Conservation (phyloP, 192 early-diverging fungal genomes). For the Paraglomus occultum region DNA sequence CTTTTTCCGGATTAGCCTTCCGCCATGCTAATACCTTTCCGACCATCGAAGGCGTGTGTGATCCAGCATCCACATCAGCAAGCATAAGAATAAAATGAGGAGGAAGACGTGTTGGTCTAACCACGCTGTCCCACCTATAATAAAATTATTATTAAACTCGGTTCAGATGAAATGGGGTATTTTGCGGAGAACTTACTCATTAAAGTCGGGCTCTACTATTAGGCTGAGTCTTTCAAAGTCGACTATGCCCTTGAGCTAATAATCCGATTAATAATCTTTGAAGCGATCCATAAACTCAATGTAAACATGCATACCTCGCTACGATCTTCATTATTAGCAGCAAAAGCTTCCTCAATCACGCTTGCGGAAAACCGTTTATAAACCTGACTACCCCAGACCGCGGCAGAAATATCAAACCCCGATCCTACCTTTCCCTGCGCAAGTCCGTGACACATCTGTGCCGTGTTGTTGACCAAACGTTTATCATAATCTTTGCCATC, state of each 20-base stretch:
- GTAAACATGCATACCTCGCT: no score
- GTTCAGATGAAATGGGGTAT: background rate
- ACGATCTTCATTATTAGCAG: no score
- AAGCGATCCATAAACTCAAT: no score
- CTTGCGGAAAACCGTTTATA: conserved; percentile 82
- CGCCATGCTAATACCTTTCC: conserved; percentile 85
- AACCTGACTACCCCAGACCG: conserved; percentile 86
- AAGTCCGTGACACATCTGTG: conserved; percentile 91
- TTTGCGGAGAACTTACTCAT: conserved; percentile 33
- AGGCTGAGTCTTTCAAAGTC: conserved; percentile 35
- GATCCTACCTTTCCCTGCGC: conserved; percentile 99
- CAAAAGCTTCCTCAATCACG: conserved; percentile 59
- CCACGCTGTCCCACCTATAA: conserved; percentile 66
- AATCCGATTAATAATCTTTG: no score
- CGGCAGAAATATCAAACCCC: conserved; percentile 94
- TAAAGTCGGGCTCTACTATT: conserved; percentile 43
- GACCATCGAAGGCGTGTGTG: conserved; percentile 91
- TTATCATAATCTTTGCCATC: conserved; percentile 32
- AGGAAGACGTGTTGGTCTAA: conserved; percentile 66
- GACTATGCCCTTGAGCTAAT: conserved; percentile 36
- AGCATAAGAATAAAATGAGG: conserved; percentile 70
- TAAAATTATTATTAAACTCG: background rate
- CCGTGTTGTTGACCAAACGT: conserved; percentile 76
- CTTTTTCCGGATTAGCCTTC: conserved; percentile 60
- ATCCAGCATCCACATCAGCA: conserved; percentile 93